Conservation (phyloP, 1,139 yeast genomes). For the Ogataea hybrid region DNA sequence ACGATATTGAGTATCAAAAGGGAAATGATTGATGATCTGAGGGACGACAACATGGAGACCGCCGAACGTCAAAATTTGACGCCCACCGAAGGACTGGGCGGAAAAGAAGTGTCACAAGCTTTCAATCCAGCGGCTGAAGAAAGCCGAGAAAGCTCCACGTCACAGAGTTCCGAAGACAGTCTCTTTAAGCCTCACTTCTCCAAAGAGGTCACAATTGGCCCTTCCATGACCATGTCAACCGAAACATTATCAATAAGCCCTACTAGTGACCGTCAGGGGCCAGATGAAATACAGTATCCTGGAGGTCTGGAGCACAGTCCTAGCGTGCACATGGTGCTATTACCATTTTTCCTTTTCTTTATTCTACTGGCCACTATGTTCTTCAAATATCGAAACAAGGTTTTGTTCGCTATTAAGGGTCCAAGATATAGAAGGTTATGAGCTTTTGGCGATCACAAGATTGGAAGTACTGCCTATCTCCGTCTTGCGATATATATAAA, state of each 20-base stretch:
- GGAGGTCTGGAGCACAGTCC: conserved; percentile 1
- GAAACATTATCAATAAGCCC: too few species aligned
- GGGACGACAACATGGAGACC: background rate
- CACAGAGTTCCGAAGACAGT: too few species aligned
- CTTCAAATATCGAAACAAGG: conserved; percentile 21
- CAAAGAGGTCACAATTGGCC: too few species aligned
- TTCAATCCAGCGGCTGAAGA: too few species aligned
- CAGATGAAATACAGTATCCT: background rate
- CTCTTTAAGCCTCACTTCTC: too few species aligned
- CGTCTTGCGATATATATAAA: background rate
- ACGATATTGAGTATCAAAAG: conserved; percentile 2
- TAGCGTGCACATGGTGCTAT: conserved; percentile 14
- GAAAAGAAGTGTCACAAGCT: too few species aligned
- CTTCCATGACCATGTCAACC: too few species aligned
- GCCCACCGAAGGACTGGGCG: background rate
- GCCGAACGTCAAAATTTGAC: background rate
- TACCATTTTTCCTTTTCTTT: conserved; percentile 21
- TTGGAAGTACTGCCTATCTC: background rate
- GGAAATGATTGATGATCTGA: too few species aligned
- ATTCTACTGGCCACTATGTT: conserved; percentile 15
- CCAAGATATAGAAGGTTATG: conserved; percentile 30
- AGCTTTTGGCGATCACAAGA: conserved; percentile 13
- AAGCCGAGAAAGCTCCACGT: too few species aligned
- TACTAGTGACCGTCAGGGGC: too few species aligned
- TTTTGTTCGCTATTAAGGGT: conserved; percentile 24